Evolutionary conservation across 768 basidiomycete species (phyloP).

Genomic region (Pleurotus tuoliensis): DNA sequence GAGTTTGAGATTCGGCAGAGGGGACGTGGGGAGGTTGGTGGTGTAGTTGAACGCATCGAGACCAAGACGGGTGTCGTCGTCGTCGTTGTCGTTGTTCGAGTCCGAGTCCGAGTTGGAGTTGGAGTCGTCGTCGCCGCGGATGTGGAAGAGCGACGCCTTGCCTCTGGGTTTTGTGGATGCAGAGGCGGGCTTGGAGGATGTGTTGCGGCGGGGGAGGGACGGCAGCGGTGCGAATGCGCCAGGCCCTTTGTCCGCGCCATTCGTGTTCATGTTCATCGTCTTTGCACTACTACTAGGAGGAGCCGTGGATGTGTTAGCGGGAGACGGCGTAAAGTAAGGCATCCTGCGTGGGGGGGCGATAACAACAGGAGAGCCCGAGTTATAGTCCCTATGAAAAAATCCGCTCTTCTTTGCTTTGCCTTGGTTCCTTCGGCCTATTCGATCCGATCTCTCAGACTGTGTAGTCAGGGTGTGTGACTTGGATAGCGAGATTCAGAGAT

Average conservation of each 20-base stretch:
- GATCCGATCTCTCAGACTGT: constrained; percentile 4
- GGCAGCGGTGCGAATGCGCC: constrained; percentile 49
- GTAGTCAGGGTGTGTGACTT: too few species aligned
- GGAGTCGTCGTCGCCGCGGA: constrained; percentile 33
- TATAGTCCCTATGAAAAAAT: not conserved
- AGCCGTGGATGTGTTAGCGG: too few species aligned
- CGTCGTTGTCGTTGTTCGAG: constrained; percentile 19
- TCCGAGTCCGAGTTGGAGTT: constrained; percentile 28
- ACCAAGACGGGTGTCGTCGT: constrained; percentile 5
- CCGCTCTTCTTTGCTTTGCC: not conserved
- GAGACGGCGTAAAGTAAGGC: not conserved
- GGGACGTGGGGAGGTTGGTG: constrained; percentile 2
- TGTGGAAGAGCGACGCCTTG: constrained; percentile 27
- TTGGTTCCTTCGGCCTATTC: not conserved
- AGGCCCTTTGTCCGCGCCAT: constrained; percentile 32
- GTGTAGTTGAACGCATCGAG: constrained; percentile 6
- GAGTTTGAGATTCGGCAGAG: too few species aligned
- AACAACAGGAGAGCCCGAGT: not conserved
- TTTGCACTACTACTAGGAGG: not conserved
- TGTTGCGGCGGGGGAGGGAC: constrained; percentile 37
- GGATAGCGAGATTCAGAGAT: too few species aligned
- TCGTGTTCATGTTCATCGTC: not conserved
- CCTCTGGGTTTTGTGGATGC: constrained; percentile 1
- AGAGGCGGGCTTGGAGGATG: constrained; percentile 5
- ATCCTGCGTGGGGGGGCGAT: not conserved